Evolutionary conservation across 495 filamentous ascomycete genomes (phyloP).

Genomic region (Aspergillus conjunctus): DNA sequence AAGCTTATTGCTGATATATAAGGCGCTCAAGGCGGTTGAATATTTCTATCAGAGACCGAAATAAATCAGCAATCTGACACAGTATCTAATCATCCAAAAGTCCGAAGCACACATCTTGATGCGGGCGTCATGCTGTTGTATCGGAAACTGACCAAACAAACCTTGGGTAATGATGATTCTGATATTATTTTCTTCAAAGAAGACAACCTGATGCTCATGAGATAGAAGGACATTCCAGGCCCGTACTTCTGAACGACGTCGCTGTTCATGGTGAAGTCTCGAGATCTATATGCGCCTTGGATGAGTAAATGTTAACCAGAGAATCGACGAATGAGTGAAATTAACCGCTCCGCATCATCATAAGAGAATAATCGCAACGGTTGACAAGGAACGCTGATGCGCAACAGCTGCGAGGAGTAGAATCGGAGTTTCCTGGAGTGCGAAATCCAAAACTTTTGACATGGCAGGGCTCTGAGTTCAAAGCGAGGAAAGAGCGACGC

Average conservation of each 20-base stretch:
- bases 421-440: background rate
- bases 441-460: background rate
- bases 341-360: conserved; percentile 10
- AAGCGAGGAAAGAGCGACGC: background rate
- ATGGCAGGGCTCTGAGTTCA: background rate
- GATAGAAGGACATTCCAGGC: conserved; percentile 34
- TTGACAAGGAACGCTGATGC: conserved; percentile 20
- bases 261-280: conserved; percentile 18
- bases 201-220: conserved; percentile 9
- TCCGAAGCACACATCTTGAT: background rate
- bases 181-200: background rate
- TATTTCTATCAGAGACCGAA: conserved; percentile 19
- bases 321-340: conserved; percentile 17
- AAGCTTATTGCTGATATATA: conserved; percentile 32
- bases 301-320: conserved; percentile 7
- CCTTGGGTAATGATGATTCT: conserved; percentile 13
- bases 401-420: background rate
- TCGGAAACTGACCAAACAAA: conserved; percentile 12
- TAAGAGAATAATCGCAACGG: conserved; percentile 16
- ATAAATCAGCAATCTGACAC: background rate
- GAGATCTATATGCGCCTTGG: too few relatives aligned
- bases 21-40: conserved; percentile 20
- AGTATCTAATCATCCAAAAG: background rate
- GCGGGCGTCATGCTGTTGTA: background rate
- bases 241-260: conserved; percentile 28